These are phyloP conservation scores for Thraustochytrium striatum DNA, from an alignment of 352 stramenopile genomes.

Conservation along the genomic window DNA sequence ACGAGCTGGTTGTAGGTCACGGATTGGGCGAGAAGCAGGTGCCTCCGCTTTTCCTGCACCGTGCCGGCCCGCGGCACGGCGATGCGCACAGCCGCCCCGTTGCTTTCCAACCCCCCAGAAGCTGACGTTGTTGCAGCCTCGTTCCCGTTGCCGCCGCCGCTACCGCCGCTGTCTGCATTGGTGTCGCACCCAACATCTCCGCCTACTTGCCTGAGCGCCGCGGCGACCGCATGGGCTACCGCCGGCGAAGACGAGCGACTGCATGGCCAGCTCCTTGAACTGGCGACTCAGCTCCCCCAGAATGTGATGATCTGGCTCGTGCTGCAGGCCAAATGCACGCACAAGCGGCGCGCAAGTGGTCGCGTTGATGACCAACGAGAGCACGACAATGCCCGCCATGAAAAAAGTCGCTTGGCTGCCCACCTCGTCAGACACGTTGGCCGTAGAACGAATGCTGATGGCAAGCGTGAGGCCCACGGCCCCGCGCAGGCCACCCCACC, in stretches of 20 bases:
- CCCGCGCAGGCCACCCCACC: slow-evolving; percentile 55
- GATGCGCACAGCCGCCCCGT: background rate
- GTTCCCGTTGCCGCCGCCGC: background rate
- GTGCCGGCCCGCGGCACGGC: background rate
- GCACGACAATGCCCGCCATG: slow-evolving; percentile 57
- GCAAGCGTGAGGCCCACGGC: slow-evolving; percentile 59
- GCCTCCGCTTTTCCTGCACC: background rate
- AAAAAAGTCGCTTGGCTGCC: slow-evolving; percentile 54
- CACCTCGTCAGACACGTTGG: slow-evolving; percentile 30
- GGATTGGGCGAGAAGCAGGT: slow-evolving; percentile 25
- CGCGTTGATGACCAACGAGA: slow-evolving; percentile 59
- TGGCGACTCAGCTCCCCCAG: background rate
- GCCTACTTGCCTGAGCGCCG: background rate
- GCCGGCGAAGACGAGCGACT: slow-evolving; percentile 19
- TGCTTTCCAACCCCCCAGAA: background rate
- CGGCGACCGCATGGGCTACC: background rate
- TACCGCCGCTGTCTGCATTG: background rate
- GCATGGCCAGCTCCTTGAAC: background rate
- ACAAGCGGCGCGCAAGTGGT: slow-evolving; percentile 52
- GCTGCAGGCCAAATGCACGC: slow-evolving; percentile 42
- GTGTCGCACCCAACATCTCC: background rate
- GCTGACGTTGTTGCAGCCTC: background rate
- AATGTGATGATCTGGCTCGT: background rate
- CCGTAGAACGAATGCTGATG: slow-evolving; percentile 21
- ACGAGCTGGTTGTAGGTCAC: slow-evolving; percentile 33